Evolutionary conservation across 2,329 filamentous ascomycete species (phyloP), one percentile per base, ranked within the genome.

Genomic region (Arachnopeziza araneosa): DNA sequence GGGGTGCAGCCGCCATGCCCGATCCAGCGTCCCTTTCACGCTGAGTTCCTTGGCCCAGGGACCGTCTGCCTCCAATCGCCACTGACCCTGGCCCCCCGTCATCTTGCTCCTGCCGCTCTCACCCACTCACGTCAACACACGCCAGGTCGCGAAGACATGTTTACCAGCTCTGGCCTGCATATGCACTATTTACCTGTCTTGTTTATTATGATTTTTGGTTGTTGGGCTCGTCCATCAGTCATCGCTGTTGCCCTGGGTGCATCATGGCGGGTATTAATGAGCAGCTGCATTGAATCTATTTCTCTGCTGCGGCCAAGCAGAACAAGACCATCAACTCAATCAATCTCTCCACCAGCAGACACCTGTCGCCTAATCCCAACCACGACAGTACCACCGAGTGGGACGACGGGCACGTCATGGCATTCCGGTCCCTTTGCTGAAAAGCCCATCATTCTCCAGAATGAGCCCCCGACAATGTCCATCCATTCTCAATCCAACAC

Each of bases 361-460:
- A 30, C 49, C 5, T 21, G 12, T 36, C 30, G 36, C 21, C 56
- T 50, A 58, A 58, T 54, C 26, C 17, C 19, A 10, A n/a, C 51
- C 44, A 23, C 24, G n/a, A n/a, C n/a, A n/a, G n/a, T n/a, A 19
- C 19, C 54, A 59, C 60, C 58, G 56, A 56, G 49, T 52, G 50
- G 62, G 56, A 57, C 54, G 53, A 57, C 44, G 22, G 48, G 58
- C 55, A 54, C 59, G 57, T 60, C 58, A 63, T 62, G 61, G 52
- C 52, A 49, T 48, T 12, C 36, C 36, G 12, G 36, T 44, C 36
- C 10, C 12, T 50, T 54, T 58, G 61, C 56, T 58, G 61, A 61
- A 63, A 30, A 60, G 50, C 49, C 55, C 64, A 64, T 59, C 58
- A 65, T 65, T 64, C 65, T 62, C 65, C 65, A 67, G 56, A 66